Evolutionary conservation across 1,284 basidiomycete genomes (phyloP), one percentile per base, ranked within the genome.

Genomic region (Vanrija humicola): DNA sequence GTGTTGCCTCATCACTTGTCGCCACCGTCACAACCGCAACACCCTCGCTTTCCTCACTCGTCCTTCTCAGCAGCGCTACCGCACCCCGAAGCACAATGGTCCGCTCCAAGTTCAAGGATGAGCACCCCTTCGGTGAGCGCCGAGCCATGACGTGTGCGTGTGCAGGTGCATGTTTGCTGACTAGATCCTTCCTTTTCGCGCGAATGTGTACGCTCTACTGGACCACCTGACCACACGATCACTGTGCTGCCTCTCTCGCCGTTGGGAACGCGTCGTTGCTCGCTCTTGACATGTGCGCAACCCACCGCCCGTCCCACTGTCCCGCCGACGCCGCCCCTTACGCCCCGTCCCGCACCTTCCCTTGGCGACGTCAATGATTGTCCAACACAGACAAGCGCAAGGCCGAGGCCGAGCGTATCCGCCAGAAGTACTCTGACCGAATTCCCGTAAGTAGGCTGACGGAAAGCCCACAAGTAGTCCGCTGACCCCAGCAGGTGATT

Each of bases 61-160:
- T 14, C 21, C 42, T 28, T 18, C 52, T 25, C 46, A 19, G 19
- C 50, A 6, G n/a, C 18, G 45, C 29, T 21, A 23, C 42, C 21
- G 3, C 10, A 34, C 34, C 6, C 6, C 21, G 25, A 34, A 38
- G 39, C 59, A 66, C 26, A 12, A 78, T 77, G 74, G 96, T 97
- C 87, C 86, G 93, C 76, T 95, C 93, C 75, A 96, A 97, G 82
- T 98, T 98, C 84, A 98, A 98, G 86, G 95, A 98, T 79, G 96
- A 98, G 81, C 96, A 98, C 79, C 90, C 93, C 56, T 98, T 97
- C 74, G 94, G 94, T 96, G 68, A 62, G 86, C 81, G 26, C 6
- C 43, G 23, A 9, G 43, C 43, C 38, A 34, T 52, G 50, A 52
- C 50, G 34, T 52, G 48, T 62, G 48, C 43, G 43, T 43, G 47